Base-by-base conservation (phyloP, 768 basidiomycete species). In the Xerocomellus intermedius region DNA sequence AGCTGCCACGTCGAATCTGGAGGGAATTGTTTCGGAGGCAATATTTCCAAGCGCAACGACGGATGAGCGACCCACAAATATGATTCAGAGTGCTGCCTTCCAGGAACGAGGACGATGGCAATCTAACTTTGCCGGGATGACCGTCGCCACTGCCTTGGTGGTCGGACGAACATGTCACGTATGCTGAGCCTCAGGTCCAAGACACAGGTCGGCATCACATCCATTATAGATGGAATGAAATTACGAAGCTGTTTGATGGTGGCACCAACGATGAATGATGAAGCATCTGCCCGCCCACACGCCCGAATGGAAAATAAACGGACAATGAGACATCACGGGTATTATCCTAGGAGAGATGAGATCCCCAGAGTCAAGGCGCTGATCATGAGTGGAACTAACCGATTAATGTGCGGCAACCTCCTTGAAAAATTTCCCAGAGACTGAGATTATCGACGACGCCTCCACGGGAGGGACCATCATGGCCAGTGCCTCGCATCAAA, bases 331-430 rank as follows among this genome's bases (percentile, higher is more conserved):
- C 39, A 44, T 22, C 39, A 42, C 50, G 57, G 62, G 38, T 28
- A 64, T 62, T 24, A 42, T 41, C 3, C 50, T 43, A 19, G 41
- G 43, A 37, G 37, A 58, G 57, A 68, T 53, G 38, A 58, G 54
- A 59, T 52, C 42, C 45, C 1, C n/a, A 5, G 24, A 8, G 19
- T 39, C 30, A 38, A 49, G 53, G 45, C 65, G 65, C 53, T 66
- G 66, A 68, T 69, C 66, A 66, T 66, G 60, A 66, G 33, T 13
- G 56, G 37, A 5, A 46, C 56, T 4, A 5, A 32, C 36, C 42
- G 48, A 35, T 32, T 48, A 37, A 30, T 44, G 19, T 38, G 28
- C 24, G 52, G 45, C 19, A 42, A 32, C 3, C 24, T n/a, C 45
- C 21, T 48, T 36, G 14, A 2, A 28, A 3, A 13, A 32, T 33